These are phyloP conservation scores for Yamadazyma diddensiae DNA, from an alignment of 1,139 yeast species.

Conservation along the genomic window DNA sequence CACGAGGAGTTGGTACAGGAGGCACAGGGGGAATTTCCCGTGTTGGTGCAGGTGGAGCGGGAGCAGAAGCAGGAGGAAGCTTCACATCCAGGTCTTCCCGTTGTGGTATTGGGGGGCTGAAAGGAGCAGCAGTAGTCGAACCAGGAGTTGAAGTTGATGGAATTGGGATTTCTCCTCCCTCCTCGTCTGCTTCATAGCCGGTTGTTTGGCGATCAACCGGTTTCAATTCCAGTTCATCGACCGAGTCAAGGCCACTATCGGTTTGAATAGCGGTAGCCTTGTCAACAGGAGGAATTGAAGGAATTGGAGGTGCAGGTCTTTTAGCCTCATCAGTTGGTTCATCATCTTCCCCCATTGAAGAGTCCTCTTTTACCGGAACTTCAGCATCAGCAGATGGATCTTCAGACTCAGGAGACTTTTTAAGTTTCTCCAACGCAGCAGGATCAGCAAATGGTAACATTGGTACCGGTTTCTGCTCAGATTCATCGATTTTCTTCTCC, in stretches of 20 bases:
- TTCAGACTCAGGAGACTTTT: conserved; percentile 1
- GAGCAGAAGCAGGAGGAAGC: conserved; percentile 2
- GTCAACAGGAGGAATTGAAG: conserved; percentile 9
- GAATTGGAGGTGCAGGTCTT: conserved; percentile 12
- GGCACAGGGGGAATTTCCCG: conserved; percentile 16
- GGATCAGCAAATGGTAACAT: conserved; percentile 23
- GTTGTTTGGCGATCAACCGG: conserved; percentile 31
- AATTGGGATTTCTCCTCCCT: conserved; percentile 18
- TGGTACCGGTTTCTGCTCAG: conserved; percentile 38
- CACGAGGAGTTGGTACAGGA: conserved; percentile 14
- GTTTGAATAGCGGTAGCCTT: conserved; percentile 18
- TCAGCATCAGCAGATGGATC: conserved; percentile 1
- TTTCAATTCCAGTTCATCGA: conserved; percentile 6
- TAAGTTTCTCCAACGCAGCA: conserved; percentile 11
- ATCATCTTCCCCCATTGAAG: conserved; percentile 16
- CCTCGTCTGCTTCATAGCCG: conserved; percentile 48
- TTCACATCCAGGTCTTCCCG: no score
- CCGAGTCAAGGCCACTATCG: conserved; percentile 14
- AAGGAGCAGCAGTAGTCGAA: conserved; percentile 5
- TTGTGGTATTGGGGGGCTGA: background rate
- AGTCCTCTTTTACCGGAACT: conserved; percentile 11
- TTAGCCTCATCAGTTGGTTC: conserved; percentile 11
- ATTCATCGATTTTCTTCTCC: conserved; percentile 11
- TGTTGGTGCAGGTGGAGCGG: conserved; percentile 4
- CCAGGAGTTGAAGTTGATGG: conserved; percentile 14